Base-by-base conservation (phyloP, 1,284 basidiomycete species). In the Ceraceosorus guamensis region DNA sequence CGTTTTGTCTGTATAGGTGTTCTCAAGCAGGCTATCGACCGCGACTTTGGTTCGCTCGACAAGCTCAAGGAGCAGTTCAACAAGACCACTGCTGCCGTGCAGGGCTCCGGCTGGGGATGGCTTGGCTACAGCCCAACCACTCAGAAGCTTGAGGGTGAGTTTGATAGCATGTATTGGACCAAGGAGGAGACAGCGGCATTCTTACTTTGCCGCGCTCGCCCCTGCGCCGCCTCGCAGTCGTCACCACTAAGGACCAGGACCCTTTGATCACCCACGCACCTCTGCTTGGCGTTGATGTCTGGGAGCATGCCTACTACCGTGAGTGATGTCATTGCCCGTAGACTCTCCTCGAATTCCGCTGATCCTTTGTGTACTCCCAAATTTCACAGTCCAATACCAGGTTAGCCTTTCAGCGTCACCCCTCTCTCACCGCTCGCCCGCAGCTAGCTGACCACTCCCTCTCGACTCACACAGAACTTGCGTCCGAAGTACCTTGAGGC, bases 91-190 rank as follows among this genome's bases (percentile, higher is more conserved):
- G 88, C 88, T 47, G 90, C 83, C 54, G 87, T 99, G 66, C 93
- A 99, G 79, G 95, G 93, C 48, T 91, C 88, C 63, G 95, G 93
- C 18, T 98, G 93, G 95, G 92, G 91, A 51, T 97, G 93, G 93
- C 83, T 97, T 52, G 65, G 65, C 16, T 65, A 66, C 59, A 68
- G 65, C 53, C 60, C 69, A 61, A 56, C 65, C 49, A 66, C 60
- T 50, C 63, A 87, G 79, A 86, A 83, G 78, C 84, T 97, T 46
- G 90, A 93, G 39, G 16, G 39, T 41, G 39, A 77, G 82, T 41
- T 24, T 24, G 24, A 24, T 3, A 24, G 39, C 39, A 41, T 1
- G 39, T 41, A 16, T 16, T 41, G 39, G 39, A 24, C 24, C 24
- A 24, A 24, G 24, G 24, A 24, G 24, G 24, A 24, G 3, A 24